Percentiles rank a stretch among this genome's conserved stretches.
Evolutionary conservation across 2,329 filamentous ascomycete species (phyloP).

Genomic region (Fusarium tjaetaba): DNA sequence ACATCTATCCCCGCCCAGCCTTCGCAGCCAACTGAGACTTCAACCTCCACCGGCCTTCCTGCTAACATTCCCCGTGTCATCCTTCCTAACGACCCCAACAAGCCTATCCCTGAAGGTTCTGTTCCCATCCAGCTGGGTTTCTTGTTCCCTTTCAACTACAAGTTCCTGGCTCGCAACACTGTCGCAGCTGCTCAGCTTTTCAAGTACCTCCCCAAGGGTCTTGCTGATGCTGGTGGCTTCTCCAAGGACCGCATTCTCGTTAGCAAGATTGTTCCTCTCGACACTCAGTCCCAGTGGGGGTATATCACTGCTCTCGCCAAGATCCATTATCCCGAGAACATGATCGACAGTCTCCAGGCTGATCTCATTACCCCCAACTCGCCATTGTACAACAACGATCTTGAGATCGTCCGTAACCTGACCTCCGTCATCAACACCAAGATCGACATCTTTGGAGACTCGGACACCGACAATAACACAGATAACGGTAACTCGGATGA

Average conservation of each 20-base stretch:
- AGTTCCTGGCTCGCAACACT: constrained; percentile 77
- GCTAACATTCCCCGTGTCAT: constrained; percentile 79
- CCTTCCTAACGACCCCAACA: constrained; percentile 69
- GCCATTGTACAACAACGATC: constrained; percentile 76
- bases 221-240: constrained; percentile 72
- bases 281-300: constrained; percentile 73
- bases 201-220: constrained; percentile 75
- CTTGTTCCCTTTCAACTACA: constrained; percentile 81
- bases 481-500: constrained; percentile 45
- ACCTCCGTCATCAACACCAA: constrained; percentile 85
- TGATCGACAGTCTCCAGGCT: constrained; percentile 73
- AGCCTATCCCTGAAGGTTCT: constrained; percentile 67
- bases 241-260: constrained; percentile 67
- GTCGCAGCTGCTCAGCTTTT: constrained; percentile 88
- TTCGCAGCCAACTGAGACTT: constrained; percentile 49
- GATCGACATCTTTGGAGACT: constrained; percentile 61
- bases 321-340: constrained; percentile 75
- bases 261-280: constrained; percentile 77
- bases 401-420: constrained; percentile 74
- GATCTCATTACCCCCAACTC: constrained; percentile 78
- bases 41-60: constrained; percentile 66
- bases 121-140: constrained; percentile 87
- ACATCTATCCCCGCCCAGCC: constrained; percentile 46
- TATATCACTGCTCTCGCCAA: constrained; percentile 82
- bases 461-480: constrained; percentile 49